Evolutionary conservation across 345 rosid species (phyloP).

Genomic region (Pistacia vera): DNA sequence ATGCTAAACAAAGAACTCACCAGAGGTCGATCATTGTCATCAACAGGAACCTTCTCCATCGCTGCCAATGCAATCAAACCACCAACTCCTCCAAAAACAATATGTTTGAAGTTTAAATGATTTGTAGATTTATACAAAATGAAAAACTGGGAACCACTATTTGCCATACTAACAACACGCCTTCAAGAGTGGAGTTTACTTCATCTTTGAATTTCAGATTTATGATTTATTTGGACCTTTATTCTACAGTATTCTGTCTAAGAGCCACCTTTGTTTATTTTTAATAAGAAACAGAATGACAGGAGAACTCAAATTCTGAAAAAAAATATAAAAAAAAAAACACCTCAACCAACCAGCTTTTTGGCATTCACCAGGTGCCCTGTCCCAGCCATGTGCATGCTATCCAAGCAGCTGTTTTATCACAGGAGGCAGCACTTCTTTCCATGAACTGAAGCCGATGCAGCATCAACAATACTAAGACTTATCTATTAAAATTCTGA

Average conservation of each 20-base stretch:
- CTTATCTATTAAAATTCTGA: not conserved
- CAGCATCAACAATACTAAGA: constrained; percentile 91
- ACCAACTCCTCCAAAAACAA: constrained; percentile 92
- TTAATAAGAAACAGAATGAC: no score
- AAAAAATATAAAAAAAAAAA: not conserved
- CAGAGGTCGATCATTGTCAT: constrained; percentile 78
- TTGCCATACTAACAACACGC: constrained; percentile 98
- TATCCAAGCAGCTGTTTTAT: constrained; percentile 91
- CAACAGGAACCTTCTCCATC: constrained; percentile 93
- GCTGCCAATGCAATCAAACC: constrained; percentile 77
- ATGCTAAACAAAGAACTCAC: constrained; percentile 41
- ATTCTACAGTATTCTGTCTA: not conserved
- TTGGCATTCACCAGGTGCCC: constrained; percentile 84
- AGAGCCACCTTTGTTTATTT: not conserved
- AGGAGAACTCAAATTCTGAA: constrained; percentile 1
- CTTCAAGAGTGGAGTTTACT: constrained; percentile 83
- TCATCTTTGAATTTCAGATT: constrained; percentile 63
- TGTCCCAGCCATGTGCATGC: constrained; percentile 99
- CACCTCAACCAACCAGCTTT: constrained; percentile 68
- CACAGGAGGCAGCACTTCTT: constrained; percentile 79
- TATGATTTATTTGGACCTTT: not conserved
- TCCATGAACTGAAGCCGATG: constrained; percentile 95
- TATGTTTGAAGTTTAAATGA: constrained; percentile 93
- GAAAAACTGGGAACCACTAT: constrained; percentile 98
- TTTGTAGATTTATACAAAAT: constrained; percentile 95